Base-by-base conservation (phyloP, 345 rosid genomes). In the Euclidium syriacum region DNA sequence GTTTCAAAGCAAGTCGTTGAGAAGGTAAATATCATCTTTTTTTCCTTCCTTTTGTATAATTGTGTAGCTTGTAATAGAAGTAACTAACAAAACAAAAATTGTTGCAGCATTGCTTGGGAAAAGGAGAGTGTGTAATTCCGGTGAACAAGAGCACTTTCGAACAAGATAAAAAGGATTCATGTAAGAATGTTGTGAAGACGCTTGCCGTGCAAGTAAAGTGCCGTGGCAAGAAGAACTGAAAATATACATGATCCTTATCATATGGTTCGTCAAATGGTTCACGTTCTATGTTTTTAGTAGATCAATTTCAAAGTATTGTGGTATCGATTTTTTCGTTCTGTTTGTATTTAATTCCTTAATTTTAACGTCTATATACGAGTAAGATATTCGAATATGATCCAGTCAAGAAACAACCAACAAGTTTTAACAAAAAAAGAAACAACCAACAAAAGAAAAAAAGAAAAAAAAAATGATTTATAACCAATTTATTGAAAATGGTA, bases 161-260 rank as follows among this genome's bases (percentile, higher is more conserved):
- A 57, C 70, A 80, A 70, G 69, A 58, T 17, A 50, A 64, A 3
- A 46, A 66, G 0, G 86, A 75, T 51, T 33, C 55, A 12, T 87
- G 97, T 33, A 73, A 82, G 3, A 18, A 67, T 18, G 30, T 70
- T 43, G 58, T 24, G 12, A 86, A 85, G 86, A 72, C 74, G 4
- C 74, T 89, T 10, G 86, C 95, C 0, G 78, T 92, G 10, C 95
- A 92, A 75, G 89, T 80, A 47, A 82, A 44, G 58, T 91, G 96
- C 23, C 64, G 64, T 15, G 44, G 9, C 47, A 71, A 64, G 65
- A 71, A 71, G 70, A 71, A 62, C 5, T 71, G 50, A 71, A 34
- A 11, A 15, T 38, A 5, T 24, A 46, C 3, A 23, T 41, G 19
- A 40, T 29, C 64, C 14, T 5, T 16, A 58, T 41, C 19, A 18